Base-by-base conservation (phyloP, 352 stramenopile species). In the Phytophthora aleatoria region DNA sequence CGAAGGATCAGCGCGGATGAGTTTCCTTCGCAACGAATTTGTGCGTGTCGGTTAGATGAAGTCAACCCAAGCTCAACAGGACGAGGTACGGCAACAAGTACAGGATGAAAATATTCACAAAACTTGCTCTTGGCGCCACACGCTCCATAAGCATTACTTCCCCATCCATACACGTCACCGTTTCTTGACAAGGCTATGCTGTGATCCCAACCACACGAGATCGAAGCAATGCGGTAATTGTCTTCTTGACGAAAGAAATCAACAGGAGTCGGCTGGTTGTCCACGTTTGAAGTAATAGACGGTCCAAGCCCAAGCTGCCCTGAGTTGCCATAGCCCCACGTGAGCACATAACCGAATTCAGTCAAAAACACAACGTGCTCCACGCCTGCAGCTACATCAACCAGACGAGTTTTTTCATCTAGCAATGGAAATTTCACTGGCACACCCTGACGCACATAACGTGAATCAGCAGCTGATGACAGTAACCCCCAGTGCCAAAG, bases 111-210 rank as follows among this genome's bases (percentile, higher is more conserved):
- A 36, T 85, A 85, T 12, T 77, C 68, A 30, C 69, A 67, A 51
- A 85, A 85, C 20, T 74, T 83, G 27, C 74, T 85, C 16, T 65
- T 65, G 2, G 71, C 69, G 0, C 77, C 77, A 48, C 77, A 81
- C 3, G 65, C 71, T 8, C 77, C 74, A 24, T 68, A 55, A 5
- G 39, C 43, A 45, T 85, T 85, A 50, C 58, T 78, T 12, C 77
- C 76, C 74, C 77, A 83, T 13, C 62, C 57, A 39, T 69, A 83
- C 1, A 85, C 36, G 2, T 58, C 33, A 9, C 35, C 33, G 26
- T 69, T 71, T 12, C 27, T 61, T 12, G 64, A 49, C 5, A 77
- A 13, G 13, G 72, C 77, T 10, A 81, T 10, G 7, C 47, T 76
- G 48, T 85, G 77, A 31, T 78, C 52, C 61, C 69, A 85, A 15